phyloP scores from a whole-genome alignment of 805 yeast genomes.

The Candida boidinii region DNA sequence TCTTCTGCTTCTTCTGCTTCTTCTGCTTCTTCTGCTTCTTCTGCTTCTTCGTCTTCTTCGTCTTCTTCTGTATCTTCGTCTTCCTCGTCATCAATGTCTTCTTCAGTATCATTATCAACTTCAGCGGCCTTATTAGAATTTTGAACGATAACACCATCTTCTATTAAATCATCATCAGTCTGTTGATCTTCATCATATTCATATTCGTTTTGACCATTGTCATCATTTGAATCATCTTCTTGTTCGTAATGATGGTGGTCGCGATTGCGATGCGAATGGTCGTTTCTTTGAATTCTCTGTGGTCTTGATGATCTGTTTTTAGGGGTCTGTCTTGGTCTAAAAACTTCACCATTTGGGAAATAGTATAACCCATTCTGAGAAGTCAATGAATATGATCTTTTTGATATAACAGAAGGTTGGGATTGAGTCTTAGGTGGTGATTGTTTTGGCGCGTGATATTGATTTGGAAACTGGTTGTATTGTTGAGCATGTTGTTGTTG shows the following conservation, averaged over 20 bases:
- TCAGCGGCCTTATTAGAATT: neutral
- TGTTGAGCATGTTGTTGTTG: constrained; percentile 12
- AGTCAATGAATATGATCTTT: constrained; percentile 12
- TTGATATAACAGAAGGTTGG: neutral
- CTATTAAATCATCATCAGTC: no score
- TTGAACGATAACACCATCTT: no score
- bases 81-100: neutral
- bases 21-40: no score
- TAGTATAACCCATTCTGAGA: constrained; percentile 15
- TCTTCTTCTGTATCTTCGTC: neutral
- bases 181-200: neutral
- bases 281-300: constrained; percentile 4
- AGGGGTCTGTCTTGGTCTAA: constrained; percentile 36
- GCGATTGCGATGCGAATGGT: constrained; percentile 4
- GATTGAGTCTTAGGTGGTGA: neutral
- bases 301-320: constrained; percentile 31
- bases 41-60: no score
- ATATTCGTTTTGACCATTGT: neutral
- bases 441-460: neutral
- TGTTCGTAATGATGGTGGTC: neutral
- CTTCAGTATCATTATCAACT: neutral
- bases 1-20: no score
- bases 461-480: neutral
- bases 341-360: constrained; percentile 49
- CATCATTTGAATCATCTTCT: neutral